A percentile compares a stretch with the other conserved stretches of the same genome.
Evolutionary conservation across 345 rosid species (phyloP).

Genomic region (Dipteronia sinensis): DNA sequence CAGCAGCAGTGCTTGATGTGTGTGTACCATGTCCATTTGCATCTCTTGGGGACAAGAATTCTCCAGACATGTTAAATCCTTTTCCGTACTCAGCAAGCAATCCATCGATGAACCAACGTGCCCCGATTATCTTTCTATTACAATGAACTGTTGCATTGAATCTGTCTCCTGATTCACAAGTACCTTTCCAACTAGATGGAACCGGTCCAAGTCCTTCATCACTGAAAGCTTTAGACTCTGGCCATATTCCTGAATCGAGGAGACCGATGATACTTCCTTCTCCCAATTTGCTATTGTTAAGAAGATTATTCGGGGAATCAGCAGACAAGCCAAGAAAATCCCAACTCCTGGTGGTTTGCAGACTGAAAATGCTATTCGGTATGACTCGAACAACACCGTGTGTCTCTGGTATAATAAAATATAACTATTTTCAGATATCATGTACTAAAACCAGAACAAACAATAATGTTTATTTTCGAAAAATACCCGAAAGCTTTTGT

Average conservation of each 20-base stretch:
- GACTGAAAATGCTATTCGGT: slow-evolving; percentile 15
- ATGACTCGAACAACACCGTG: neutral
- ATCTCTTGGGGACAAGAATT: slow-evolving; percentile 52
- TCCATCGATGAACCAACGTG: slow-evolving; percentile 49
- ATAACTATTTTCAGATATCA: neutral
- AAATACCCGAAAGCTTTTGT: slow-evolving; percentile 23
- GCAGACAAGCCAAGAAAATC: neutral
- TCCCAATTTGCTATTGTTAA: slow-evolving; percentile 31
- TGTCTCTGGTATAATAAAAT: neutral
- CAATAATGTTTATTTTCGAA: neutral
- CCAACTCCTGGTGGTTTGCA: slow-evolving; percentile 7
- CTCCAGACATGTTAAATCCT: slow-evolving; percentile 40
- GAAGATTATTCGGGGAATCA: neutral
- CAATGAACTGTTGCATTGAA: slow-evolving; percentile 35
- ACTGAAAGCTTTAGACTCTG: slow-evolving; percentile 46
- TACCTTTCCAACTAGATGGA: slow-evolving; percentile 56
- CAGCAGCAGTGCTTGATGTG: slow-evolving; percentile 47
- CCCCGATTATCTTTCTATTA: slow-evolving; percentile 59
- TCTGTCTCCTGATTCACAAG: slow-evolving; percentile 38
- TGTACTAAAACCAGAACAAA: neutral
- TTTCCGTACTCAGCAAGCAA: slow-evolving; percentile 41
- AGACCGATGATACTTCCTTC: slow-evolving; percentile 33
- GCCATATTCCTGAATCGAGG: slow-evolving; percentile 44
- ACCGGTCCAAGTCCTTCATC: slow-evolving; percentile 48
- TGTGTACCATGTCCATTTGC: slow-evolving; percentile 56